Conservation (phyloP, 306 rosid species). For the Dalbergia oliveri region DNA sequence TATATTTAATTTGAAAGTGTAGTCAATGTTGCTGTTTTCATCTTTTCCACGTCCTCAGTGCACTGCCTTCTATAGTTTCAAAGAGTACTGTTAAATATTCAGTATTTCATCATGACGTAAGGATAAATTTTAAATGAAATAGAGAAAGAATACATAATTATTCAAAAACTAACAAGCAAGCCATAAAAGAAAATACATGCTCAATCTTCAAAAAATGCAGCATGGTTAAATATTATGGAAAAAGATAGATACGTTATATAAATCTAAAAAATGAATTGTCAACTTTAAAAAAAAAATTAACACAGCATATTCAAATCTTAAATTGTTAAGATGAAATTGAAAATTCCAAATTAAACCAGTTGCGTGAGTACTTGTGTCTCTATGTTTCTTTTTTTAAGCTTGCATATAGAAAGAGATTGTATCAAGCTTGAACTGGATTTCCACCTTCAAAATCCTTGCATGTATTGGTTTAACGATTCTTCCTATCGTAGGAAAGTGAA, state of each 20-base stretch:
- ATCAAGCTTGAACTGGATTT: conserved; percentile 4
- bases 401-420: not conserved
- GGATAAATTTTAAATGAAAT: not conserved
- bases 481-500: conserved; percentile 36
- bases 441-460: not conserved
- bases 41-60: too few relatives aligned
- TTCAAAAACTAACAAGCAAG: too few relatives aligned
- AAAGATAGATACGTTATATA: not conserved
- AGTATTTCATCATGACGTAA: conserved; percentile 4
- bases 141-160: too few relatives aligned
- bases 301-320: too few relatives aligned
- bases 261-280: not conserved
- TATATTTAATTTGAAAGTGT: too few relatives aligned
- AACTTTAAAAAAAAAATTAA: too few relatives aligned
- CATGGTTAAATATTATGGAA: not conserved
- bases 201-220: not conserved
- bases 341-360: not conserved
- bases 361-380: not conserved
- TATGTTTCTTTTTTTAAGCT: not conserved
- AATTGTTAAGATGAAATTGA: not conserved
- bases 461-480: not conserved
- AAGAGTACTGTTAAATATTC: too few relatives aligned
- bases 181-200: not conserved
- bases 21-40: too few relatives aligned
- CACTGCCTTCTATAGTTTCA: too few relatives aligned